Evolutionary conservation across 306 rosid genomes (phyloP).

Genomic region (Inga laurina): DNA sequence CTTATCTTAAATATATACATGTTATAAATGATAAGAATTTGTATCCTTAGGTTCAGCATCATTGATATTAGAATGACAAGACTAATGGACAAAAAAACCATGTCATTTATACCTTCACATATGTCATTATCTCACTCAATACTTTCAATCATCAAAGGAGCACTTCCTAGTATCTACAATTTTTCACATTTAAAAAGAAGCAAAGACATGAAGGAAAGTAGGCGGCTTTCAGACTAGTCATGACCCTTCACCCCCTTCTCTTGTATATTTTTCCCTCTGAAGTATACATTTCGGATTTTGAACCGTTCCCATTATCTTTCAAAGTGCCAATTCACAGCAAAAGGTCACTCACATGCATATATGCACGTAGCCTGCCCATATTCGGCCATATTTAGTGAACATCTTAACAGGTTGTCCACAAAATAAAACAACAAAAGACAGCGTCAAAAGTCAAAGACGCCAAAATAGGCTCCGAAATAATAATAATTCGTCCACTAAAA

Average conservation of each 20-base stretch:
- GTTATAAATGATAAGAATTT: not conserved
- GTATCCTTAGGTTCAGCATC: not conserved
- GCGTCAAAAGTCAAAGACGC: slow-evolving; percentile 28
- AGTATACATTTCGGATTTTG: not conserved
- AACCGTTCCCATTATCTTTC: not conserved
- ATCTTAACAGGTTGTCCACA: not conserved
- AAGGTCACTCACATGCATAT: not conserved
- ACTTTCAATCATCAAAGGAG: not conserved
- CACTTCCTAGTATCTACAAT: not conserved
- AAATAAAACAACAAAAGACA: not conserved
- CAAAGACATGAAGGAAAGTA: not conserved
- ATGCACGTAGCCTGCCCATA: not conserved
- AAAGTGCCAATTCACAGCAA: not conserved
- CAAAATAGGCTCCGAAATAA: not conserved
- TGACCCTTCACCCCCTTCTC: not conserved
- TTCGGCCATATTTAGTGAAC: slow-evolving; percentile 18
- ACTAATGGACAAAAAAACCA: not conserved
- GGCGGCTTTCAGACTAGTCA: not conserved
- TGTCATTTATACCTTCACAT: not conserved
- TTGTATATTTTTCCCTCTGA: not conserved
- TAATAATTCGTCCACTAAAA: not conserved
- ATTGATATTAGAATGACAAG: not conserved
- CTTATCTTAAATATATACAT: not conserved
- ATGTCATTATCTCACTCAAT: not conserved
- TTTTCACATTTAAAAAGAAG: slow-evolving; percentile 3